Conservation (phyloP, 1,284 basidiomycete species). For the Heterobasidion parviporum region DNA sequence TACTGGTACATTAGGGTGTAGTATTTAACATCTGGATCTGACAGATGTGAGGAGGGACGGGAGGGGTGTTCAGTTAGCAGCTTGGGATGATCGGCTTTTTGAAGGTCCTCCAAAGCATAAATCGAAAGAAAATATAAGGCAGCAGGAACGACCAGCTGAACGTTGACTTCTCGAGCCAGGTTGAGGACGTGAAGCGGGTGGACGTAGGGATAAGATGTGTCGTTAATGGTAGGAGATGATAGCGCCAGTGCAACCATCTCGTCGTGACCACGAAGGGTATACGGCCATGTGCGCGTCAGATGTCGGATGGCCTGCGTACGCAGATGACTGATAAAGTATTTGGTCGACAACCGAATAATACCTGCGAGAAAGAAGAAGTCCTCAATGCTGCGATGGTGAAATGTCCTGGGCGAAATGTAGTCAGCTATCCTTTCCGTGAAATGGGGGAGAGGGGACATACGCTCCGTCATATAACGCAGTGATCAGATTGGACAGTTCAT, state of each 20-base stretch:
- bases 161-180: constrained; percentile 45
- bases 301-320: constrained; percentile 39
- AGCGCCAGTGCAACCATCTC: constrained; percentile 45
- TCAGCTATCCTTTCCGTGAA: not conserved
- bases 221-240: constrained; percentile 29
- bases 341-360: constrained; percentile 47
- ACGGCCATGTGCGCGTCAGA: constrained; percentile 43
- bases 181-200: constrained; percentile 55
- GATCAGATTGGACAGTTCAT: constrained; percentile 46
- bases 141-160: constrained; percentile 39
- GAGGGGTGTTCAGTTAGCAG: constrained; percentile 41
- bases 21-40: constrained; percentile 31
- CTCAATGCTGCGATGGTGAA: constrained; percentile 31
- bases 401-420: constrained; percentile 16
- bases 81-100: constrained; percentile 46
- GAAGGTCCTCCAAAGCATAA: constrained; percentile 41
- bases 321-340: constrained; percentile 45
- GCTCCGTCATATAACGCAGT: constrained; percentile 49
- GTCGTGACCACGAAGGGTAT: constrained; percentile 47
- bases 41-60: constrained; percentile 37
- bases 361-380: constrained; percentile 49
- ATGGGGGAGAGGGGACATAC: constrained; percentile 28
- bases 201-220: constrained; percentile 46
- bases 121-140: constrained; percentile 52
- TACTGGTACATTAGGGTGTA: constrained; percentile 55